phyloP scores from a whole-genome alignment of 2,329 filamentous ascomycete species.

The Pleochaeta shiraiana region DNA sequence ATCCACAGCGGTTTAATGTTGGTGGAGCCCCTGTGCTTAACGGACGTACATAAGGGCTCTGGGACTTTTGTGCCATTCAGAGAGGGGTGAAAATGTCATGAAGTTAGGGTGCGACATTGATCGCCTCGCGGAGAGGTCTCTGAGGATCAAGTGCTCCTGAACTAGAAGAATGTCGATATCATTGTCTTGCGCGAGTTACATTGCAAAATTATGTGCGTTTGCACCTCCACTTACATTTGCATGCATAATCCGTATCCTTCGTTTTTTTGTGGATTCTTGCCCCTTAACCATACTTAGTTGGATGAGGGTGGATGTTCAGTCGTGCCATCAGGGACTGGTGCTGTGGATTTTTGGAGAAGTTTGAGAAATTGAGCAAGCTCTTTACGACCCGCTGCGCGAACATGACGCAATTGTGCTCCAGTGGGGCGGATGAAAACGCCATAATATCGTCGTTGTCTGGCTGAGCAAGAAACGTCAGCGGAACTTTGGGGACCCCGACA shows the following conservation, averaged over 20 bases:
- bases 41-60: not conserved
- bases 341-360: too few species aligned
- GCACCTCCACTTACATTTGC: not conserved
- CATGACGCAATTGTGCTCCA: not conserved
- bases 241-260: constrained; percentile 1
- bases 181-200: not conserved
- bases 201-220: not conserved
- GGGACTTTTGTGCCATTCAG: not conserved
- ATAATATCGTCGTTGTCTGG: not conserved
- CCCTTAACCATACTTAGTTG: too few species aligned
- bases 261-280: too few species aligned
- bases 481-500: not conserved
- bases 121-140: not conserved
- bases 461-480: not conserved
- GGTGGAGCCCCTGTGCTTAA: not conserved
- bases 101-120: not conserved
- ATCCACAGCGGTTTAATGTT: not conserved
- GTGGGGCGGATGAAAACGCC: not conserved
- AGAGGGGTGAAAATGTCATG: not conserved
- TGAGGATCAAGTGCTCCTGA: not conserved
- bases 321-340: too few species aligned
- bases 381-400: not conserved
- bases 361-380: too few species aligned
- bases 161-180: not conserved
- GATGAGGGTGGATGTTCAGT: too few species aligned